Evolutionary conservation across 139 green algal species (phyloP), one percentile per base, ranked within the genome.

Genomic region (Micractinium sp.): DNA sequence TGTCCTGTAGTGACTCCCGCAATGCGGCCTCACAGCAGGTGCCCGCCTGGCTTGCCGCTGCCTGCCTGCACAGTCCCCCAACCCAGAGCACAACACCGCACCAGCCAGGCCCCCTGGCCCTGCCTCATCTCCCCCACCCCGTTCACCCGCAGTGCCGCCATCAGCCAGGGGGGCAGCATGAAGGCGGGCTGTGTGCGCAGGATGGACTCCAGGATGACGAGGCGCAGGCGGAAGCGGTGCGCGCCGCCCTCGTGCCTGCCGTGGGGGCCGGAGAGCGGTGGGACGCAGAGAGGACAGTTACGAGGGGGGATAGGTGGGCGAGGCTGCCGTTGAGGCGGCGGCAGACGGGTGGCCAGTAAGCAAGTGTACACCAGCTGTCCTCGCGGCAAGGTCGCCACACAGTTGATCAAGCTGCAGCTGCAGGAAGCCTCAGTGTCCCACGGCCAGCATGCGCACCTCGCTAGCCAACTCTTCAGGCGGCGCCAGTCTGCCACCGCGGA

Each of bases 101-200:
- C 63, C 20, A 71, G 22, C 63, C 63, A 15, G n/a, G 29, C 18
- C 74, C 4, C 4, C 74, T 29, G 9, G 0, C 15, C 41, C 39
- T 61, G 36, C 78, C 35, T 56, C 47, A 9, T 9, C 78, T 15
- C 23, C 78, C 20, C 38, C 41, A 35, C 3, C 25, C 47, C 20
- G 80, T n/a, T 33, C 60, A 81, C 90, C 90, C 88, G 9, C 73
- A 93, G 93, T 1, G 71, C 75, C 20, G 39, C 76, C 61, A 92
- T 82, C 67, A 94, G 87, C 92, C 92, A 94, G 14, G 81, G 71
- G 1, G 92, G 92, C 36, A 89, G 88, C 27, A 25, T 35, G 27
- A 90, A 29, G 1, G 53, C 19, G 56, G 73, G 75, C n/a, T 92
- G 75, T 4, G 74, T 56, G 0, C 73, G 74, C 35, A 94, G 88